phyloP scores from a whole-genome alignment of 352 stramenopile genomes.

The Phytophthora ramorum region DNA sequence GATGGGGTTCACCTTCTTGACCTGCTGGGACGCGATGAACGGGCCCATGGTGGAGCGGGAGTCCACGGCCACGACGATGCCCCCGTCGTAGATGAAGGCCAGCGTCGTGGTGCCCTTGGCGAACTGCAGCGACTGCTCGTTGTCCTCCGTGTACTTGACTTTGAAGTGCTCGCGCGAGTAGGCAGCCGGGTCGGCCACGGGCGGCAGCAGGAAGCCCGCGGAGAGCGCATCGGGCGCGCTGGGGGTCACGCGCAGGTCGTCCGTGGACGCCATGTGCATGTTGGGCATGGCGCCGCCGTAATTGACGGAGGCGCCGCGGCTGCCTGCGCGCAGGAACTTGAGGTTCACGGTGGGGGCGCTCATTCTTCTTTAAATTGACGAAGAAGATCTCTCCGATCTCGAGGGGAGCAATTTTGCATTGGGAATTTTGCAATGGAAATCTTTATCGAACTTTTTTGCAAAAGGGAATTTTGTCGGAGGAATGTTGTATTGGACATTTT shows the following conservation, averaged over 20 bases:
- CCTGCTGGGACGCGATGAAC: constrained; percentile 98
- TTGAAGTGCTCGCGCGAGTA: constrained; percentile 98
- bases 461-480: too few relatives aligned
- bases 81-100: constrained; percentile 99
- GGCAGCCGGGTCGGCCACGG: constrained; percentile 90
- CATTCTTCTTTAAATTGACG: constrained; percentile 14
- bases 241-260: constrained; percentile 40
- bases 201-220: constrained; percentile 76
- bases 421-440: too few relatives aligned
- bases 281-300: constrained; percentile 84
- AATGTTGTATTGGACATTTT: too few relatives aligned
- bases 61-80: constrained; percentile 99
- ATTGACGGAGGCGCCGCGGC: constrained; percentile 61
- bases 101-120: constrained; percentile 99
- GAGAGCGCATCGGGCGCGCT: constrained; percentile 40
- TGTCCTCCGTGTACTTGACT: constrained; percentile 97
- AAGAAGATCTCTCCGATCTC: background rate
- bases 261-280: constrained; percentile 54
- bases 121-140: constrained; percentile 96
- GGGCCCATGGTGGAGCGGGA: constrained; percentile 98
- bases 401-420: too few relatives aligned
- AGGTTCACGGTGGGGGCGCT: constrained; percentile 64
- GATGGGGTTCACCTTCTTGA: constrained; percentile 99
- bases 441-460: too few relatives aligned
- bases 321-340: constrained; percentile 76